A percentile compares a stretch with the other conserved stretches of the same genome.
These are phyloP conservation scores for Amylostereum areolatum DNA, from an alignment of 1,284 basidiomycete species.

Conservation along the genomic window DNA sequence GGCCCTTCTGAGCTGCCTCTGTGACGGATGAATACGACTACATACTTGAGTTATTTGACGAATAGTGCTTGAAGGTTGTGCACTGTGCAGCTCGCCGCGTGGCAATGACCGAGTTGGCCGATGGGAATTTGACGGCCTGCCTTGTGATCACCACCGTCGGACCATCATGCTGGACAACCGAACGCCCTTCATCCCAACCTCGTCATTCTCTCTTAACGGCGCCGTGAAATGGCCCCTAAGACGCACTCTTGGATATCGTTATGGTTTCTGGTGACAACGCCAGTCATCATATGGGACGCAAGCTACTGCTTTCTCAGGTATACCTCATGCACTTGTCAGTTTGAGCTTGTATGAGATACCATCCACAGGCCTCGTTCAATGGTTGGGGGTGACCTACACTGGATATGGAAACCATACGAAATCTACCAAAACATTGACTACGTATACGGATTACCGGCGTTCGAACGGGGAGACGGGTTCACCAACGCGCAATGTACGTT, in stretches of 20 bases:
- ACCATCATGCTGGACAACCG: too few relatives aligned
- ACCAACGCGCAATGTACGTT: slow-evolving; percentile 78
- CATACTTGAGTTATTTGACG: too few relatives aligned
- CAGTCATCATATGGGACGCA: slow-evolving; percentile 45
- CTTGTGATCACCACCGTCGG: too few relatives aligned
- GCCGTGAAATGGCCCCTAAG: slow-evolving; percentile 51
- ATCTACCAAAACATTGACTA: slow-evolving; percentile 72
- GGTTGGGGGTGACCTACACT: slow-evolving; percentile 79
- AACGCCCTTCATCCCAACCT: too few relatives aligned
- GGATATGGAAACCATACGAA: slow-evolving; percentile 83
- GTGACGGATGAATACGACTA: too few relatives aligned
- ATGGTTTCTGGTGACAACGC: slow-evolving; percentile 53
- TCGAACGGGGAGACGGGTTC: slow-evolving; percentile 70
- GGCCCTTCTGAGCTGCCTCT: too few relatives aligned
- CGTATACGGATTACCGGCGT: slow-evolving; percentile 68
- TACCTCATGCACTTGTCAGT: neutral
- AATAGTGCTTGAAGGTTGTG: too few relatives aligned
- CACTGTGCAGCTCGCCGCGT: too few relatives aligned
- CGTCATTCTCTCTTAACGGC: too few relatives aligned
- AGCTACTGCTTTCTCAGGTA: slow-evolving; percentile 42
- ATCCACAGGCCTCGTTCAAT: slow-evolving; percentile 50
- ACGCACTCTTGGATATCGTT: slow-evolving; percentile 56
- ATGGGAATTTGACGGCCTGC: too few relatives aligned
- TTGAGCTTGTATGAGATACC: neutral
- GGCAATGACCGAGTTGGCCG: too few relatives aligned